phyloP scores from a whole-genome alignment of 202 grass and related monocot species.

The Digitaria exilis region DNA sequence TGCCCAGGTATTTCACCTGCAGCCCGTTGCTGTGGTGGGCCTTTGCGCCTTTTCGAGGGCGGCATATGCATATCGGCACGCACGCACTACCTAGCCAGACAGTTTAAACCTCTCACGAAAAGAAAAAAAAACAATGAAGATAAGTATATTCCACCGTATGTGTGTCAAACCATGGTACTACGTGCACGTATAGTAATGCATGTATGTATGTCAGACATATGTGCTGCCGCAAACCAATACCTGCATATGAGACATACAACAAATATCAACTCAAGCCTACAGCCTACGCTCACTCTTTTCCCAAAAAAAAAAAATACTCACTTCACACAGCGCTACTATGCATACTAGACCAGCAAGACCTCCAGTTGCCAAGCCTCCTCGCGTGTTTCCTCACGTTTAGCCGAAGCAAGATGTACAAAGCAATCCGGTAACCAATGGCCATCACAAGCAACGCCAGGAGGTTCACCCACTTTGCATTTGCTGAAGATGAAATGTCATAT shows the following conservation, averaged over 20 bases:
- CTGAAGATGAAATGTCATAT: slow-evolving; percentile 72
- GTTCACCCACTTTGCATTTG: slow-evolving; percentile 70
- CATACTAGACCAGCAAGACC: slow-evolving; percentile 48
- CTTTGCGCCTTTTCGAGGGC: too few relatives aligned
- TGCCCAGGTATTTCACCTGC: too few relatives aligned
- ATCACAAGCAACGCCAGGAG: slow-evolving; percentile 73
- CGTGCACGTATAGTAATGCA: neutral
- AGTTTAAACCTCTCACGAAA: too few relatives aligned
- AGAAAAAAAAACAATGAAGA: too few relatives aligned
- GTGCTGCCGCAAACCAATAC: neutral
- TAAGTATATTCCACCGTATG: too few relatives aligned
- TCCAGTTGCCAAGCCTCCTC: slow-evolving; percentile 33
- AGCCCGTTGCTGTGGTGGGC: too few relatives aligned
- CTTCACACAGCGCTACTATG: slow-evolving; percentile 39
- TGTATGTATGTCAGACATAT: neutral
- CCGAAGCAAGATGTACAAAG: slow-evolving; percentile 68
- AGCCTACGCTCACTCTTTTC: too few relatives aligned
- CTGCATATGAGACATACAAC: neutral
- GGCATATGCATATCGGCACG: too few relatives aligned
- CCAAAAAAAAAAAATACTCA: neutral
- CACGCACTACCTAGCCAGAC: too few relatives aligned
- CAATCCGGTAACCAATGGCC: slow-evolving; percentile 65
- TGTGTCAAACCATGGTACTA: neutral
- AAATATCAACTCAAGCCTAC: too few relatives aligned
- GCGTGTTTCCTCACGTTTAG: slow-evolving; percentile 53